A percentile compares a stretch with the other conserved stretches of the same genome.
Evolutionary conservation across 495 filamentous ascomycete species (phyloP).

Genomic region (Xylaria castorea): DNA sequence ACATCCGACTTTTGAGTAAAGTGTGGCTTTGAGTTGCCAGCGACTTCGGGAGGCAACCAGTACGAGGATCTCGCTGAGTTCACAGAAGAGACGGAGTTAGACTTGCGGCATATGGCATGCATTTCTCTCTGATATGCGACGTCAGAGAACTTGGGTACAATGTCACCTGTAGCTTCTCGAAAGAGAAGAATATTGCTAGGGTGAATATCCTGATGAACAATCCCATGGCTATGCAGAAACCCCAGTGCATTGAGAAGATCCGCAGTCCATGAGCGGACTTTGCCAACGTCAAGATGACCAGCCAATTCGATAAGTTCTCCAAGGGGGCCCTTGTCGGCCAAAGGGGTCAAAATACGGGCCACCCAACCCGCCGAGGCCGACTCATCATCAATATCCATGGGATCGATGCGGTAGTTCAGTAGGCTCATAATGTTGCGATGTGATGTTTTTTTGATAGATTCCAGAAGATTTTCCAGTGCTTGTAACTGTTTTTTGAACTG

Average conservation of each 20-base stretch:
- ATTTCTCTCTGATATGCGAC: conserved; percentile 70
- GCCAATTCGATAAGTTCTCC: conserved; percentile 80
- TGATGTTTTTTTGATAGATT: conserved; percentile 71
- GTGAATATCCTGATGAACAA: conserved; percentile 81
- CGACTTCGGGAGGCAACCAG: conserved; percentile 84
- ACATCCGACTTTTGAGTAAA: conserved; percentile 85
- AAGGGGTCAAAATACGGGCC: conserved; percentile 80
- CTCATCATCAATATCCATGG: conserved; percentile 48
- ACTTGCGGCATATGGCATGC: conserved; percentile 60
- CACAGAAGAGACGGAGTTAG: conserved; percentile 52
- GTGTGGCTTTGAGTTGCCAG: conserved; percentile 62
- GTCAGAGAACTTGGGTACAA: conserved; percentile 71
- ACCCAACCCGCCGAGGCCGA: conserved; percentile 63
- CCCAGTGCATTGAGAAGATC: conserved; percentile 90
- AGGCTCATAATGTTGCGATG: conserved; percentile 81
- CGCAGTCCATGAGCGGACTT: conserved; percentile 82
- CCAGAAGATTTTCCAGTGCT: conserved; percentile 70
- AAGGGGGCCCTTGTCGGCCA: conserved; percentile 81
- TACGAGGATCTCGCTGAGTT: conserved; percentile 73
- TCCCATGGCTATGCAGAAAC: conserved; percentile 80
- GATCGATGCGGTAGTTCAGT: conserved; percentile 78
- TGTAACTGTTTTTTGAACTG: conserved; percentile 72
- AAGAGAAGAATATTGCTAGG: conserved; percentile 76
- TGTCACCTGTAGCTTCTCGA: conserved; percentile 61
- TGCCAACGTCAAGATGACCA: conserved; percentile 71